phyloP scores from a whole-genome alignment of 1,284 basidiomycete genomes.

The Sporisorium exsertum region DNA sequence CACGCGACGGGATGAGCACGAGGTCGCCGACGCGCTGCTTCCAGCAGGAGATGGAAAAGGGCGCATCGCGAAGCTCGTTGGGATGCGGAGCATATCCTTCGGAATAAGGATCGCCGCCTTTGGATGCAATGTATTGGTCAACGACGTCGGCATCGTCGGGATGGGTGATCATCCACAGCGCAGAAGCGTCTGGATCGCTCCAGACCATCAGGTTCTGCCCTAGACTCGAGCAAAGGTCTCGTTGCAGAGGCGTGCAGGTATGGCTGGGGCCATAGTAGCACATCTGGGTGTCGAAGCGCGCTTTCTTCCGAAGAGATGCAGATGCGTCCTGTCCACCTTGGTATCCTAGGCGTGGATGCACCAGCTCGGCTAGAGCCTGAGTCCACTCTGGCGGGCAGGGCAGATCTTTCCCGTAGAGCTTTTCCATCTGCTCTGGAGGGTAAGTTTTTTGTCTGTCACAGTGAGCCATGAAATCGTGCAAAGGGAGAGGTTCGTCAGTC shows the following conservation, averaged over 20 bases:
- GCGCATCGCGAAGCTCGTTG: slow-evolving; percentile 24
- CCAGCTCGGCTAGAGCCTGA: slow-evolving; percentile 4
- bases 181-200: slow-evolving; percentile 21
- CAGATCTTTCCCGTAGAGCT: slow-evolving; percentile 30
- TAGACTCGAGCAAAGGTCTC: slow-evolving; percentile 38
- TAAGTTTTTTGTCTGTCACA: slow-evolving; percentile 7
- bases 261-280: slow-evolving; percentile 27
- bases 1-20: slow-evolving; percentile 36
- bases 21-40: slow-evolving; percentile 41
- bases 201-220: slow-evolving; percentile 46
- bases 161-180: slow-evolving; percentile 32
- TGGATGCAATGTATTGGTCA: slow-evolving; percentile 20
- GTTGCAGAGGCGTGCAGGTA: slow-evolving; percentile 27
- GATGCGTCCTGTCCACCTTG: slow-evolving; percentile 27
- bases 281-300: slow-evolving; percentile 10
- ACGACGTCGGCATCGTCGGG: slow-evolving; percentile 19
- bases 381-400: slow-evolving; percentile 13
- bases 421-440: slow-evolving; percentile 6
- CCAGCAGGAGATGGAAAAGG: slow-evolving; percentile 25
- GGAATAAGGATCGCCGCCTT: slow-evolving; percentile 19
- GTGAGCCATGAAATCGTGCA: slow-evolving; percentile 16
- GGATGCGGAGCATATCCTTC: slow-evolving; percentile 19
- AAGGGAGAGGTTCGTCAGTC: slow-evolving; percentile 1
- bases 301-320: slow-evolving; percentile 1
- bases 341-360: slow-evolving; percentile 27